Percentiles rank a stretch among this genome's conserved stretches.
These are phyloP conservation scores for Prunus padus DNA, from an alignment of 306 rosid genomes.

Conservation along the genomic window DNA sequence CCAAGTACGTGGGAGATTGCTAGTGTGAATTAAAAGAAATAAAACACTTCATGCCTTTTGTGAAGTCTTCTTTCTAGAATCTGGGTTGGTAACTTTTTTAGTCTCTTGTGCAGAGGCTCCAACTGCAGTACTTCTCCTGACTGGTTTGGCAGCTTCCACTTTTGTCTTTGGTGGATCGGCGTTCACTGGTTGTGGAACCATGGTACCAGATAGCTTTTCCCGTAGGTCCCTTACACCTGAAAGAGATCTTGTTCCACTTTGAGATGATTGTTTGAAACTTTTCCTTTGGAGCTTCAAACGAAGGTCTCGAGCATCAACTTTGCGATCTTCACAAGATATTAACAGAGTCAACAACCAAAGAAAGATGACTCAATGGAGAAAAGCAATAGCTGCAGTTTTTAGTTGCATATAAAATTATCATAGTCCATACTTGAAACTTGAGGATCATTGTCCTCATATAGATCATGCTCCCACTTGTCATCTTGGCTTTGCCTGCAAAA, in stretches of 20 bases:
- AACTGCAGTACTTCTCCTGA: constrained; percentile 42
- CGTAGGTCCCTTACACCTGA: constrained; percentile 80
- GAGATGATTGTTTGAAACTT: constrained; percentile 60
- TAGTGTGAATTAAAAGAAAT: background rate
- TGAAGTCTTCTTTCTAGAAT: constrained; percentile 51
- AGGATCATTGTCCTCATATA: constrained; percentile 53
- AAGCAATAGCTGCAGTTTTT: constrained; percentile 33
- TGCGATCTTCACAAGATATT: constrained; percentile 69
- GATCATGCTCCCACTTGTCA: constrained; percentile 99
- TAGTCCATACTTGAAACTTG: constrained; percentile 68
- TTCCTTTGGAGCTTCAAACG: constrained; percentile 92
- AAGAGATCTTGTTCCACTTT: constrained; percentile 58
- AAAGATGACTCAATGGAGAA: constrained; percentile 32
- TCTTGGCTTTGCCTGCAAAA: constrained; percentile 85
- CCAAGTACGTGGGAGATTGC: background rate
- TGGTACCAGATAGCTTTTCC: constrained; percentile 78
- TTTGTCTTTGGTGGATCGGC: constrained; percentile 62
- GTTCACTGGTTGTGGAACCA: constrained; percentile 63
- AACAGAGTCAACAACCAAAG: constrained; percentile 51
- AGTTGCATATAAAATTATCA: constrained; percentile 34
- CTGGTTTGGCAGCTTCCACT: constrained; percentile 44
- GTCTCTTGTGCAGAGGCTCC: constrained; percentile 47
- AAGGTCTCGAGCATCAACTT: constrained; percentile 74
- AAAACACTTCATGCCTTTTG: constrained; percentile 53
- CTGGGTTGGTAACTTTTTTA: constrained; percentile 50